Evolutionary conservation across 257 asterid species (phyloP).

Genomic region (Ligustrum vulgare): DNA sequence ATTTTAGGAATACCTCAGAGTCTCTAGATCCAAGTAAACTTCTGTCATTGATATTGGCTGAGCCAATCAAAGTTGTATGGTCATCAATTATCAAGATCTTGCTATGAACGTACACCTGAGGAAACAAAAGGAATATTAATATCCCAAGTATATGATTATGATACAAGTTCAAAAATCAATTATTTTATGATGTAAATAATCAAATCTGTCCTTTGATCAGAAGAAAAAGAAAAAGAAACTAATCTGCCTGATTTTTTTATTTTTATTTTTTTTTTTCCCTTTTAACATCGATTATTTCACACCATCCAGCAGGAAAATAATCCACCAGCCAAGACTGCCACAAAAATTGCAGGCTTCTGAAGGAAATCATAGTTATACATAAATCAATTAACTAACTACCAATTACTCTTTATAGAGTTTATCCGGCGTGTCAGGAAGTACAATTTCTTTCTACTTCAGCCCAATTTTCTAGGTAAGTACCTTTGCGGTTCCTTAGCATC

Average conservation of each 20-base stretch:
- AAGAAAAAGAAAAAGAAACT: constrained; percentile 11
- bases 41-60: constrained; percentile 91
- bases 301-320: not conserved
- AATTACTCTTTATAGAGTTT: not conserved
- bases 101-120: constrained; percentile 94
- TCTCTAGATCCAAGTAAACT: constrained; percentile 98
- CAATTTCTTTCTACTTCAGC: constrained; percentile 3
- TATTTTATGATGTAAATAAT: not conserved
- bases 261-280: too few species aligned
- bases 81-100: constrained; percentile 95
- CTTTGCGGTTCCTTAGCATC: not conserved
- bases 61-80: constrained; percentile 68
- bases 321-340: not conserved
- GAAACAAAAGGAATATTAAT: constrained; percentile 9
- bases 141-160: not conserved
- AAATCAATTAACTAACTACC: not conserved
- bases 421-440: not conserved
- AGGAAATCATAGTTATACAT: not conserved
- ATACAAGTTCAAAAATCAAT: not conserved
- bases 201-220: not conserved
- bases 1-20: constrained; percentile 68
- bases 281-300: not conserved
- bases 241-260: too few species aligned
- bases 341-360: not conserved
- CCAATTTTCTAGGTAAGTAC: not conserved